Base-by-base conservation (phyloP, 176 grass and related monocot species). In the Bothriochloa decipiens region DNA sequence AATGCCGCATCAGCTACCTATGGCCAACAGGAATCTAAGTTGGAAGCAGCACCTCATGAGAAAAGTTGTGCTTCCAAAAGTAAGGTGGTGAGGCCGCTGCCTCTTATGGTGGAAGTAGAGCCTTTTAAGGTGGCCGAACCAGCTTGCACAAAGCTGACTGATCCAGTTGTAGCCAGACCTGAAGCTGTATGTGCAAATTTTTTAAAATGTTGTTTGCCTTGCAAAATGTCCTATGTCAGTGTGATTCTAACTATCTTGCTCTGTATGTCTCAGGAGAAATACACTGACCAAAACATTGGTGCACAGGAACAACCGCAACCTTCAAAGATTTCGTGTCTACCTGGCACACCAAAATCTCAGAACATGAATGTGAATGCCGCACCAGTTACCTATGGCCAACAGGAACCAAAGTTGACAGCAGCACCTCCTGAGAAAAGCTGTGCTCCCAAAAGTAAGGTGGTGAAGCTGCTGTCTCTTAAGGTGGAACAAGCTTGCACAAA, bases 251-350 rank as follows among this genome's bases (percentile, higher is more conserved):
- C 58, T 62, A 62, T 26, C 10, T 62, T 26, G 10, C n/a, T 25
- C n/a, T 76, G 35, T 76, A 20, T 63, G 8, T 70, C 62, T 80
- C 66, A 97, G 94, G 89, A 89, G 72, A 97, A 94, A 79, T 84
- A 68, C 22, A 49, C 71, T 35, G 82, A 86, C 1, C 87, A 87
- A 71, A 86, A 86, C 58, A 70, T 32, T 5, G 80, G 53, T 46
- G 65, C 65, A 36, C 65, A 69, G 8, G 37, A 72, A 16, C 85
- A 89, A 57, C 5, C 72, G 16, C 83, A 90, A 37, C 45, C 87
- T 16, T 37, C 5, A 8, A 89, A 89, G 20, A 8, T 84, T 22
- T 33, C 37, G 53, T 66, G 45, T 65, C 41, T 49, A 13, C 37
- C 67, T 55, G 52, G 20, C 55, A 81, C 81, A 29, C 69, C 73